Evolutionary conservation across 495 filamentous ascomycete species (phyloP).

Genomic region (Aspergillus steynii): DNA sequence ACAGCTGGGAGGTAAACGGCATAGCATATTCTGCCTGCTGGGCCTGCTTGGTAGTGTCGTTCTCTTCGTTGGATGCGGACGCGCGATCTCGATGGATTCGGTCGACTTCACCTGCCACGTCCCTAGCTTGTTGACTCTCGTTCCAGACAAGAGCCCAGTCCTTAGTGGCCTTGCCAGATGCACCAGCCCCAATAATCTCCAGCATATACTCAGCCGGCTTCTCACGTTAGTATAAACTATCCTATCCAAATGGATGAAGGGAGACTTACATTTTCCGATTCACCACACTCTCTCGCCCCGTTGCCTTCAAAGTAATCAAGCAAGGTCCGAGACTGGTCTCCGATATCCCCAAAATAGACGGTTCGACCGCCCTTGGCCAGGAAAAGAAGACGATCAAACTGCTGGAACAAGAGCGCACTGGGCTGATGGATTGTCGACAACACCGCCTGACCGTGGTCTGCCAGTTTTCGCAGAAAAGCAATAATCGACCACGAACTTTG

Average conservation of each 20-base stretch:
- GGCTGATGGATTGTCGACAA: conserved; percentile 96
- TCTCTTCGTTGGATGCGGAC: conserved; percentile 20
- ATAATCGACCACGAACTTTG: conserved; percentile 87
- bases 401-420: conserved; percentile 85
- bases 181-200: conserved; percentile 64
- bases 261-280: conserved; percentile 71
- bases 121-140: conserved; percentile 63
- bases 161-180: conserved; percentile 67
- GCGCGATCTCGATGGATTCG: conserved; percentile 56
- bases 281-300: conserved; percentile 67
- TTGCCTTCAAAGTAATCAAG: conserved; percentile 77
- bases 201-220: conserved; percentile 90
- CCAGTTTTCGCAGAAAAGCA: conserved; percentile 79
- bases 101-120: conserved; percentile 65
- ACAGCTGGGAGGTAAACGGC: conserved; percentile 52
- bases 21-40: conserved; percentile 51
- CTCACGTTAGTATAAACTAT: conserved; percentile 14
- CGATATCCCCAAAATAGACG: conserved; percentile 91
- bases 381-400: conserved; percentile 88
- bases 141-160: conserved; percentile 82
- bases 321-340: conserved; percentile 68
- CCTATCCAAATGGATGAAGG: too few relatives aligned
- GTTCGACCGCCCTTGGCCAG: conserved; percentile 77
- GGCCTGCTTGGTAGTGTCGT: conserved; percentile 19
- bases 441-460: conserved; percentile 83